Conservation (phyloP, 768 basidiomycete species). For the Butyriboletus loyo region DNA sequence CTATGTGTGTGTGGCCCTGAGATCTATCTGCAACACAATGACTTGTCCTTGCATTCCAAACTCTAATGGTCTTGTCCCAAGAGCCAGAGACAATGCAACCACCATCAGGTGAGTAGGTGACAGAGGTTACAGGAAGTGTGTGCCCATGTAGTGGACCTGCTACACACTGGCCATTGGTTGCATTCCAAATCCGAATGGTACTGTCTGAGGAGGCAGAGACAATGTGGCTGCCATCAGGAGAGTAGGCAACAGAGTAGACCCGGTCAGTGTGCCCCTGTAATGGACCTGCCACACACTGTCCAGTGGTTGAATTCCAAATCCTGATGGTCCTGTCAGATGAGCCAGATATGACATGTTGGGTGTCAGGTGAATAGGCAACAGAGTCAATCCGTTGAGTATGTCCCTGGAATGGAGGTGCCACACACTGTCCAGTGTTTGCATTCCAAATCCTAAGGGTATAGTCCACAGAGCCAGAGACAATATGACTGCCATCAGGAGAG, state of each 20-base stretch:
- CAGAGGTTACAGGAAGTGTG: slow-evolving; percentile 1
- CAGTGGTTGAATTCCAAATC: slow-evolving; percentile 18
- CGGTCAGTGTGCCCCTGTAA: slow-evolving; percentile 2
- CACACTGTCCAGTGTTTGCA: slow-evolving; percentile 3
- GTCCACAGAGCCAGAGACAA: slow-evolving; percentile 12
- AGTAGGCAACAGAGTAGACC: slow-evolving; percentile 21
- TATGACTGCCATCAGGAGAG: slow-evolving; percentile 10
- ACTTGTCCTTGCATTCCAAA: slow-evolving; percentile 13
- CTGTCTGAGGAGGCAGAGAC: slow-evolving; percentile 24
- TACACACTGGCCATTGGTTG: slow-evolving; percentile 9
- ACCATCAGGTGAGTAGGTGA: slow-evolving; percentile 18
- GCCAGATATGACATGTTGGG: slow-evolving; percentile 14
- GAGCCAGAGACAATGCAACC: slow-evolving; percentile 14
- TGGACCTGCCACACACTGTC: slow-evolving; percentile 6
- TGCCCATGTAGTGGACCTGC: slow-evolving; percentile 19
- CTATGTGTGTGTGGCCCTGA: not conserved
- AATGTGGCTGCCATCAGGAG: slow-evolving; percentile 23
- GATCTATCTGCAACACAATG: not conserved
- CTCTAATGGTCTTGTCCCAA: slow-evolving; percentile 11
- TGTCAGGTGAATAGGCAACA: slow-evolving; percentile 26
- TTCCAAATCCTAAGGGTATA: slow-evolving; percentile 13
- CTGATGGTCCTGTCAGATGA: slow-evolving; percentile 12
- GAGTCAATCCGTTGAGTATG: not conserved
- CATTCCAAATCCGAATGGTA: slow-evolving; percentile 22
- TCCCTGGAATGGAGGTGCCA: slow-evolving; percentile 8